These are phyloP conservation scores for Mentha longifolia DNA, from an alignment of 257 asterid species.

Conservation along the genomic window DNA sequence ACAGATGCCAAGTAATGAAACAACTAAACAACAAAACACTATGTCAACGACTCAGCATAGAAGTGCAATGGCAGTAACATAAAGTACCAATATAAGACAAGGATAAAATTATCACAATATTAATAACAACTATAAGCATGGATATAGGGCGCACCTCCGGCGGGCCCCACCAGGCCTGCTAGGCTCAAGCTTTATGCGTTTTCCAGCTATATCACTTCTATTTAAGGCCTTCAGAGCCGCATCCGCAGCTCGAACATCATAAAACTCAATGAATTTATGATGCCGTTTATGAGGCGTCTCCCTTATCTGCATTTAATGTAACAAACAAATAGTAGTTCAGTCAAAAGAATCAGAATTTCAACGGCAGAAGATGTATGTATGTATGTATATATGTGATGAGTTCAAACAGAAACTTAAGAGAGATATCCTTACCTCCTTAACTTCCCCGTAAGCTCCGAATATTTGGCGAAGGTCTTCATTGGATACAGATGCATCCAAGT, in stretches of 20 bases:
- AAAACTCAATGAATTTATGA: constrained; percentile 95
- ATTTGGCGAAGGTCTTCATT: constrained; percentile 88
- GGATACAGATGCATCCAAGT: constrained; percentile 94
- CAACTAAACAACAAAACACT: constrained; percentile 2
- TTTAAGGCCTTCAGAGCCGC: constrained; percentile 96
- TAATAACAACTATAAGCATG: constrained; percentile 4
- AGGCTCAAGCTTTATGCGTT: constrained; percentile 97
- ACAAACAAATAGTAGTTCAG: constrained; percentile 27
- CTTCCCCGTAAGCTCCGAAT: constrained; percentile 95
- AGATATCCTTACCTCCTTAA: constrained; percentile 73
- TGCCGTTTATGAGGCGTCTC: constrained; percentile 96
- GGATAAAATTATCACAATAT: constrained; percentile 3
- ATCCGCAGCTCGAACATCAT: constrained; percentile 95
- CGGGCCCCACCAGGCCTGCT: constrained; percentile 99
- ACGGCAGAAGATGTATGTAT: not conserved
- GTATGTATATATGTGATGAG: constrained; percentile 8
- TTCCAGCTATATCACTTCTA: constrained; percentile 96
- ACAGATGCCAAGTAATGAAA: constrained; percentile 18
- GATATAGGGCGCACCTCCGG: constrained; percentile 57
- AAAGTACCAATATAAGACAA: constrained; percentile 4
- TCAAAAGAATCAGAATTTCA: constrained; percentile 4
- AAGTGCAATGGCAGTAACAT: not conserved
- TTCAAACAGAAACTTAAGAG: not conserved
- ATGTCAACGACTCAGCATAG: not conserved
- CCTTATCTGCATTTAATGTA: constrained; percentile 64